These are phyloP conservation scores for Batrachochytrium dendrobatidis DNA, from an alignment of 371 early-diverging fungal genomes.

Conservation along the genomic window DNA sequence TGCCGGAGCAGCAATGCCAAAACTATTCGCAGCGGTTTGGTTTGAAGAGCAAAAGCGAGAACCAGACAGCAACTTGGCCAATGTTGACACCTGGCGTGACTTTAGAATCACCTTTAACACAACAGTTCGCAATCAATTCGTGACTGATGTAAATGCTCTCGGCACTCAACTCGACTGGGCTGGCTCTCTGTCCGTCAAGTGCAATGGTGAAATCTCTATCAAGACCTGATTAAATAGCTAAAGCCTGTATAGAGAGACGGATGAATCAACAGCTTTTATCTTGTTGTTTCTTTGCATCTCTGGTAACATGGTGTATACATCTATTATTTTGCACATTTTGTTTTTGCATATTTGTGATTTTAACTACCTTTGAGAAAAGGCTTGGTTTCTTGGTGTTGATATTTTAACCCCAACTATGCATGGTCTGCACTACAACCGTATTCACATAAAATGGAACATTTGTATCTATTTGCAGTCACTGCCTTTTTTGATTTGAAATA, in stretches of 20 bases:
- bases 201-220: constrained; percentile 1
- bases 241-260: background rate
- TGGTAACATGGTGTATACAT: too few species aligned
- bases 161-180: background rate
- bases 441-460: too few species aligned
- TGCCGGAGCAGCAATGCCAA: background rate
- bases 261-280: too few species aligned
- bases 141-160: constrained; percentile 1
- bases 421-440: too few species aligned
- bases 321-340: too few species aligned
- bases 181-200: background rate
- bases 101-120: constrained; percentile 11
- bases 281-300: too few species aligned
- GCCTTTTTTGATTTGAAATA: too few species aligned
- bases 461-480: too few species aligned
- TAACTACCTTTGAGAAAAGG: too few species aligned
- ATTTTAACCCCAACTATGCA: too few species aligned
- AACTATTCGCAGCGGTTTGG: constrained; percentile 12
- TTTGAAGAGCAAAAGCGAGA: constrained; percentile 22
- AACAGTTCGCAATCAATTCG: constrained; percentile 3
- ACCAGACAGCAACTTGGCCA: background rate
- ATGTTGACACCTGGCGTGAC: constrained; percentile 2
- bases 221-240: background rate
- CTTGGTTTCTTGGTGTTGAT: too few species aligned
- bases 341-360: too few species aligned